Conservation (phyloP, 2,329 filamentous ascomycete species). For the Ophiocordyceps unilateralis region DNA sequence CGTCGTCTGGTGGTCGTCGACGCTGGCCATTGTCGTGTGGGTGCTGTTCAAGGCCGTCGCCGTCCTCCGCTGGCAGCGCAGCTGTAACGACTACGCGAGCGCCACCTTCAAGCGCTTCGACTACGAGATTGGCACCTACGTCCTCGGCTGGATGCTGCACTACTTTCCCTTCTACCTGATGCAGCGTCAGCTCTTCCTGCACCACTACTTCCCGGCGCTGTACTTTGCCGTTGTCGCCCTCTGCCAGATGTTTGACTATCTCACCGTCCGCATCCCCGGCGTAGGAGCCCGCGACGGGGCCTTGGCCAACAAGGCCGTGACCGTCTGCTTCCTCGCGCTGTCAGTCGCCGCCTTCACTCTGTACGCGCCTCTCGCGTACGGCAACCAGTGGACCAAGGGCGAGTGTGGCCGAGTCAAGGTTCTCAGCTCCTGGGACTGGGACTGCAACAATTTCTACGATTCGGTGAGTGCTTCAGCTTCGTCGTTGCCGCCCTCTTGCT, state of each 20-base stretch:
- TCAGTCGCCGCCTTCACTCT: conserved; percentile 63
- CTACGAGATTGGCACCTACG: conserved; percentile 81
- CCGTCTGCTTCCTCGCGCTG: conserved; percentile 55
- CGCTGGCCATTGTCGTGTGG: conserved; percentile 60
- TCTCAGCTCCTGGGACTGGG: conserved; percentile 85
- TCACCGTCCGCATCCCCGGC: conserved; percentile 52
- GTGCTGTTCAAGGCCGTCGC: conserved; percentile 73
- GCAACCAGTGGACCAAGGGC: conserved; percentile 80
- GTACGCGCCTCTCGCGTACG: conserved; percentile 82
- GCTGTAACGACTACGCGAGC: conserved; percentile 69
- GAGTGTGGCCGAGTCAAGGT: conserved; percentile 81
- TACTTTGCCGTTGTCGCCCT: conserved; percentile 87
- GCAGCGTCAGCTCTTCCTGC: conserved; percentile 93
- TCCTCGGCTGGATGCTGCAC: conserved; percentile 91
- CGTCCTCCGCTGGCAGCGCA: conserved; percentile 85
- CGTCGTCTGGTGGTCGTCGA: conserved; percentile 84
- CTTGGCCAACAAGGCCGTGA: conserved; percentile 55
- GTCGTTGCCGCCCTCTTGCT: neutral
- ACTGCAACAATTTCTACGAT: conserved; percentile 84
- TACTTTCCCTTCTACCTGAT: conserved; percentile 99
- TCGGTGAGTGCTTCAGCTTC: conserved; percentile 45
- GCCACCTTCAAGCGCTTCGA: conserved; percentile 88
- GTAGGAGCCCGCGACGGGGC: conserved; percentile 50
- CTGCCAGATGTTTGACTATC: conserved; percentile 78
- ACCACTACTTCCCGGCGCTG: conserved; percentile 94